Percentiles rank a stretch among this genome's conserved stretches.
phyloP scores from a whole-genome alignment of 352 stramenopile species.

The Phytophthora hybrid region DNA sequence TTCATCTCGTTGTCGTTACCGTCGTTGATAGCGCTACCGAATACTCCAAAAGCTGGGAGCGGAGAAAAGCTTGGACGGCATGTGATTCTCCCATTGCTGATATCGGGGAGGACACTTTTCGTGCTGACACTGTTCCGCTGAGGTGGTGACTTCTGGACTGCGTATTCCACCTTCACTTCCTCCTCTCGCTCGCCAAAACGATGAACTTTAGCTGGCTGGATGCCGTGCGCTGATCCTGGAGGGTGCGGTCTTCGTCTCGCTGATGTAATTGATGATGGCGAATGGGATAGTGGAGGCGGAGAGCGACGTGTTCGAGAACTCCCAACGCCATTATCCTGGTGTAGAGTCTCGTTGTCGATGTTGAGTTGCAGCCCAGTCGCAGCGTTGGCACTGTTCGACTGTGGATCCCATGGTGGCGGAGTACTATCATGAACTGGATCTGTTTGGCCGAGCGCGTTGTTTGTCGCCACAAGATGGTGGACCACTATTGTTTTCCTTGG shows the following conservation, averaged over 20 bases:
- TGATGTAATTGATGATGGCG: slow-evolving; percentile 18
- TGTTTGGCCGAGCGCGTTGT: neutral
- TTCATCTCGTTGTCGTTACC: neutral
- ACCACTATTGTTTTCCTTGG: slow-evolving; percentile 50
- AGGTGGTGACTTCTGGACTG: slow-evolving; percentile 10
- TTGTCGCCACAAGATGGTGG: slow-evolving; percentile 3
- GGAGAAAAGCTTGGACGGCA: slow-evolving; percentile 7
- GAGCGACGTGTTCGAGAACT: slow-evolving; percentile 13
- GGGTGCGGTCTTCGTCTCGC: slow-evolving; percentile 15
- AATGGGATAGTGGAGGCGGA: slow-evolving; percentile 17
- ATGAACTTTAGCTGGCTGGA: neutral
- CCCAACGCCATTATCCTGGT: neutral
- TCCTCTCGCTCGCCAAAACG: slow-evolving; percentile 32
- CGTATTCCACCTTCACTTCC: slow-evolving; percentile 34
- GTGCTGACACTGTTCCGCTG: slow-evolving; percentile 6
- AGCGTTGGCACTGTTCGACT: neutral
- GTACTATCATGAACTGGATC: neutral
- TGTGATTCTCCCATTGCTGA: slow-evolving; percentile 10
- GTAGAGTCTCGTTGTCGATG: slow-evolving; percentile 15
- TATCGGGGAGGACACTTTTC: slow-evolving; percentile 23
- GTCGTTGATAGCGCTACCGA: neutral
- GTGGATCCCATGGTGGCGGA: neutral
- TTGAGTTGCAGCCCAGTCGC: slow-evolving; percentile 17
- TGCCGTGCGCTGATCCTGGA: slow-evolving; percentile 11
- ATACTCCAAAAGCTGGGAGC: slow-evolving; percentile 16